phyloP scores from a whole-genome alignment of 2,329 filamentous ascomycete genomes.

The Colletotrichum tofieldiae region DNA sequence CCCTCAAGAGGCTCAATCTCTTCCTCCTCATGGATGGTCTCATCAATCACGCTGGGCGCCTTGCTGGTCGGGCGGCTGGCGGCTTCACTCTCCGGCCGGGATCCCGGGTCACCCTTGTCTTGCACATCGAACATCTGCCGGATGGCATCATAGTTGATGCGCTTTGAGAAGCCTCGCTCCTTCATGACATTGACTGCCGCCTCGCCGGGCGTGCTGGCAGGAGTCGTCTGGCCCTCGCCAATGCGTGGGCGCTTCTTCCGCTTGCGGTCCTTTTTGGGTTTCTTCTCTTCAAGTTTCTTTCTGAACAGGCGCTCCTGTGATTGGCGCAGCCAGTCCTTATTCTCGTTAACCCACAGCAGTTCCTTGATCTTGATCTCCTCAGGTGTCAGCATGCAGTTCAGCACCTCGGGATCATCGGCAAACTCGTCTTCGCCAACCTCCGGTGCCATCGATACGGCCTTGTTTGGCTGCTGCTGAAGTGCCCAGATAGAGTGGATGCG shows the following conservation, averaged over 20 bases:
- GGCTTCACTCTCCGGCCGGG: slow-evolving; percentile 64
- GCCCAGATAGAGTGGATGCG: slow-evolving; percentile 68
- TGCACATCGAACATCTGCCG: slow-evolving; percentile 69
- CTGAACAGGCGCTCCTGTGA: slow-evolving; percentile 89
- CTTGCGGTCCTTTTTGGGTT: slow-evolving; percentile 71
- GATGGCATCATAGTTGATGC: slow-evolving; percentile 81
- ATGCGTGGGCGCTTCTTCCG: slow-evolving; percentile 71
- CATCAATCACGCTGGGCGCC: slow-evolving; percentile 55
- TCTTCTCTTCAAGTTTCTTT: slow-evolving; percentile 74
- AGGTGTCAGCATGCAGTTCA: slow-evolving; percentile 81
- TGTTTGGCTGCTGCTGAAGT: slow-evolving; percentile 63
- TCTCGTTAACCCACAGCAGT: slow-evolving; percentile 93
- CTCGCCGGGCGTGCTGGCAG: slow-evolving; percentile 78
- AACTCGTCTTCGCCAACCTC: slow-evolving; percentile 88
- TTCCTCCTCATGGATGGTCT: slow-evolving; percentile 55
- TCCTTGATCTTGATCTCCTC: slow-evolving; percentile 88
- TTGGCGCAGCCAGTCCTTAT: slow-evolving; percentile 91
- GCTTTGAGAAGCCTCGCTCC: slow-evolving; percentile 78
- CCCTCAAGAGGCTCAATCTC: slow-evolving; percentile 51
- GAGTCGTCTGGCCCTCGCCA: slow-evolving; percentile 76
- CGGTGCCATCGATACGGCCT: slow-evolving; percentile 70
- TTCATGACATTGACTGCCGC: slow-evolving; percentile 79
- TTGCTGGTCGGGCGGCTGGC: slow-evolving; percentile 54
- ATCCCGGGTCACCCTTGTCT: slow-evolving; percentile 63
- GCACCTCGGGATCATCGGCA: slow-evolving; percentile 89